These are phyloP conservation scores for Brassica balearica DNA, from an alignment of 441 rosid genomes.

Conservation along the genomic window DNA sequence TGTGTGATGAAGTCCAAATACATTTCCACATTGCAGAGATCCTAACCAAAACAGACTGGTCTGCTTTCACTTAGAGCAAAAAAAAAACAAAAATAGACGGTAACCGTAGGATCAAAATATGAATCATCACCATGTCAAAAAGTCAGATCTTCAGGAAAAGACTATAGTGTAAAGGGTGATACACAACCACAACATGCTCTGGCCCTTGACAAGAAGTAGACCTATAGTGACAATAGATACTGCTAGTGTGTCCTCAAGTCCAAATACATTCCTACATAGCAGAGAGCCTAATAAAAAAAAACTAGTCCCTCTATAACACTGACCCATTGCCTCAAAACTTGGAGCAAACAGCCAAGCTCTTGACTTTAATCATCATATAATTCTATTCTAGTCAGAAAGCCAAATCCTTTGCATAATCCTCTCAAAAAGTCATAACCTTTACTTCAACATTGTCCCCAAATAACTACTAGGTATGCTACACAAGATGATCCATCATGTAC, in stretches of 20 bases:
- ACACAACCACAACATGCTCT: neutral
- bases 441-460: neutral
- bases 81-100: neutral
- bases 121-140: neutral
- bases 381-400: neutral
- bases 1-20: neutral
- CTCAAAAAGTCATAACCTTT: neutral
- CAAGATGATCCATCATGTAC: neutral
- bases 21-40: neutral
- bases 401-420: neutral
- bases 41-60: neutral
- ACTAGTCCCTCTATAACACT: neutral
- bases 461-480: neutral
- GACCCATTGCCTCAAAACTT: neutral
- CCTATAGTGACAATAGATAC: conserved; percentile 5
- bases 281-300: neutral
- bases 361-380: neutral
- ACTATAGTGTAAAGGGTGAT: conserved; percentile 10
- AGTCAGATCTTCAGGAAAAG: neutral
- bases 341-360: neutral
- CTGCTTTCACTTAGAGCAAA: neutral
- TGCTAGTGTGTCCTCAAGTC: neutral
- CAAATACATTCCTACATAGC: neutral
- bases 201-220: conserved; percentile 9
- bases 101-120: neutral